Evolutionary conservation across 2,329 filamentous ascomycete genomes (phyloP), one percentile per base, ranked within the genome.

Genomic region (Penicillium fuscoglaucum): DNA sequence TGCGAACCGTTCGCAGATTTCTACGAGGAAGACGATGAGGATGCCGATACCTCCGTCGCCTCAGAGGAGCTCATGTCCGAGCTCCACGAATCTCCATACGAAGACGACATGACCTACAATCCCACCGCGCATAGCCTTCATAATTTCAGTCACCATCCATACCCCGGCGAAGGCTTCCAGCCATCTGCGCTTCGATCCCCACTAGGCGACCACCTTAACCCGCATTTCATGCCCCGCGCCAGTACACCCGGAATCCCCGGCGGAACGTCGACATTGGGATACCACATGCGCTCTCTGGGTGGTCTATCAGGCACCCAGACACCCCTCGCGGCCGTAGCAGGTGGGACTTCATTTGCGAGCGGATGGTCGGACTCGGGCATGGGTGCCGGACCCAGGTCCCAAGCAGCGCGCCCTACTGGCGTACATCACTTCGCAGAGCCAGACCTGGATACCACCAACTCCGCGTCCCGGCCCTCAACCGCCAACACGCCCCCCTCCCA

Each of bases 1-100:
- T 96, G 93, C 67, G 93, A 99, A 73, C 95, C 95, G 2, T 83
- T 98, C 58, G 88, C 92, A 0, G 95, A 99, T 70, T 99, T 99
- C 72, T 99, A 99, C 79, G 95, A 97, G 39, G 88, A 89, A 59
- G 83, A 84, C 24, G 81, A 84, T 28, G 83, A 84, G 40, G 83
- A 86, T 13, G 76, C 76, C n/a, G 65, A 72, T 21, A 61, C 68
- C 15, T 76, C 75, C 15, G 73, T 72, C n/a, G 65, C 69, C 13
- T 74, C 73, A 2, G 73, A 74, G 44, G 73, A 72, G 52, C 66
- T 73, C 48, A 65, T 57, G 40, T 61, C 63, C 29, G 68, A 67
- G 33, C 60, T 67, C 17, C 64, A 68, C 53, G 67, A 71, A 44
- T 67, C 68, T 9, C 61, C 65, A 44, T 73, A 70, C 56, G 71